Evolutionary conservation across 1,139 yeast species (phyloP).

Genomic region (Saccharomyces hybrid): DNA sequence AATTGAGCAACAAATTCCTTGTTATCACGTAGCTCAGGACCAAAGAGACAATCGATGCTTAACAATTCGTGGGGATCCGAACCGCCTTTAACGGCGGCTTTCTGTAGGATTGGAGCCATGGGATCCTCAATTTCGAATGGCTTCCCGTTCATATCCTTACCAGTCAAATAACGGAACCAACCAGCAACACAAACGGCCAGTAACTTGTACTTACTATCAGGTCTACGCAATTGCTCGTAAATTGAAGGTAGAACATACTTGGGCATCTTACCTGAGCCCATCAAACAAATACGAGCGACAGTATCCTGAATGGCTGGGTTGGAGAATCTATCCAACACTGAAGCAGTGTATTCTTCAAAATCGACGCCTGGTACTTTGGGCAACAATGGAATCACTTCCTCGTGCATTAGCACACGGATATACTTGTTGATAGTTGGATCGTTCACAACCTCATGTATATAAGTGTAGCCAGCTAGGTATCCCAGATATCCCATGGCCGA

Average conservation of each 20-base stretch:
- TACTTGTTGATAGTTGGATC: conserved; percentile 4
- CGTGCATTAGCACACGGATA: not conserved
- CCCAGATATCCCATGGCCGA: conserved; percentile 8
- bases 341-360: conserved; percentile 7
- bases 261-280: conserved; percentile 9
- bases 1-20: conserved; percentile 23
- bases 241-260: not conserved
- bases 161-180: conserved; percentile 9
- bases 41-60: conserved; percentile 5
- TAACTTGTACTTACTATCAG: not conserved
- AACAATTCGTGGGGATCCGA: conserved; percentile 8
- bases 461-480: conserved; percentile 5
- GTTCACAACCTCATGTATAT: conserved; percentile 6
- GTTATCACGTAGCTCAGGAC: conserved; percentile 25
- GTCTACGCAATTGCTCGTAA: not conserved
- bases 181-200: conserved; percentile 6
- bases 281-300: conserved; percentile 8
- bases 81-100: conserved; percentile 10
- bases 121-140: conserved; percentile 26
- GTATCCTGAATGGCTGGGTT: conserved; percentile 8
- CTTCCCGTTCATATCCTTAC: conserved; percentile 14
- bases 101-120: conserved; percentile 10
- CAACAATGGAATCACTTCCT: not conserved
- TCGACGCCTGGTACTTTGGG: conserved; percentile 3
- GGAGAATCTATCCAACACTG: conserved; percentile 8